Evolutionary conservation across 1,139 yeast genomes (phyloP), one percentile per base, ranked within the genome.

Genomic region (Yamadazyma spencermartinsiae): DNA sequence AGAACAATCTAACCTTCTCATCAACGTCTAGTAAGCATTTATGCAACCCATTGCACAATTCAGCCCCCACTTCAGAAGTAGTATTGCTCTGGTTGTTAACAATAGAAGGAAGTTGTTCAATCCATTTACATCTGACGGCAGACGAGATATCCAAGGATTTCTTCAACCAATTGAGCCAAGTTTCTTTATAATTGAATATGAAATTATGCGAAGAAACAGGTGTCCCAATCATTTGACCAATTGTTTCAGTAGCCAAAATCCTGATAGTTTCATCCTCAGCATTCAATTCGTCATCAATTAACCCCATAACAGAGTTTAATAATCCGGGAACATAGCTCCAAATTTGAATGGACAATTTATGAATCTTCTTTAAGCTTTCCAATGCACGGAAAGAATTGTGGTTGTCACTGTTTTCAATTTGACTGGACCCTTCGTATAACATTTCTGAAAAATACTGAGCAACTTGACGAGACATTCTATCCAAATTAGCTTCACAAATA

Each of bases 301-400:
- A 76, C 0, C 95, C 94, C 71, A 87, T 76, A 0, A 86, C 85
- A 1, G 94, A 80, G 3, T 77, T 73, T 18, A 88, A 64, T 21
- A 87, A 64, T 30, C 85, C 92, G 0, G 97, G 97, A 0, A 82
- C 82, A 39, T 77, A 73, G 45, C 70, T 76, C 96, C 96, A 90
- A 4, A 89, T 67, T 46, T 83, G 83, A 5, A 81, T 66, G 0
- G 85, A 69, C 26, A 88, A 62, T 19, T 63, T 68, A 52, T 88
- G 95, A 5, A 86, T 68, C 49, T 80, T 82, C 15, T 64, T 65
- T 42, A 83, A 61, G 15, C 74, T 76, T 21, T 68, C 74, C 34
- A 68, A 51, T 3, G 74, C 65, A 18, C 58, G 60, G 11, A 49
- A 33, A 32, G 49, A 43, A 12, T 43, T 28, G 18, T 55, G 13